Evolutionary conservation across 1,139 yeast genomes (phyloP), one percentile per base, ranked within the genome.

Genomic region (Diutina neorugosa): DNA sequence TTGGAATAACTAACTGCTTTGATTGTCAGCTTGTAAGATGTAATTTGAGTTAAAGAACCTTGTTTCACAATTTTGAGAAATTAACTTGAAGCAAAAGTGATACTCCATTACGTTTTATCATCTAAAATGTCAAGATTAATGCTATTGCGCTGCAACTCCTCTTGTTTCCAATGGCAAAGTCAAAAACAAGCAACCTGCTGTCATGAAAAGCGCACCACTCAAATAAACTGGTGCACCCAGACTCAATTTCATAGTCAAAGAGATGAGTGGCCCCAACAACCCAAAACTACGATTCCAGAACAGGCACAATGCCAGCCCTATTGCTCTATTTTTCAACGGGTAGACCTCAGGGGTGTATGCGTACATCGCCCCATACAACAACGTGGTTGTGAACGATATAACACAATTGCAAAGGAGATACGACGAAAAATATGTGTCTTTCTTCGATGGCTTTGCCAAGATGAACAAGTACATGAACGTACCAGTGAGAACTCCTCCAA

Each of bases 291-390:
- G 37, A 16, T 46, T 46, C 50, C 50, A 46, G 27, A 46, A 46
- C 50, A 46, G 50, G 11, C 50, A 46, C 50, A 73, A 63, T 0
- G 77, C 78, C 21, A 72, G 69, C 1, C 71, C 77, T 4, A 77
- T 73, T 4, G 76, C 77, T 57, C 77, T 62, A 27, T 71, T 65
- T 54, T 64, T 69, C 0, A 76, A 63, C 14, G 70, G 71, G 59
- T 72, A 73, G 46, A 72, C 67, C 56, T 73, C 78, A 0, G 77
- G 77, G 0, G 77, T 73, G 58, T 73, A 73, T 12, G 77, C 76
- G 56, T 73, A 73, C 44, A 73, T 62, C 5, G 72, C 77, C 0
- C 76, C 77, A 59, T 71, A 73, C 73, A 73, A 70, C 51, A 72
- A 69, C 56, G 68, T 72, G 31, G 76, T 71, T 49, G 64, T 63